A percentile compares a stretch with the other conserved stretches of the same genome.
Evolutionary conservation across 2,329 filamentous ascomycete species (phyloP).

Genomic region (Penicillium hesseltinei): DNA sequence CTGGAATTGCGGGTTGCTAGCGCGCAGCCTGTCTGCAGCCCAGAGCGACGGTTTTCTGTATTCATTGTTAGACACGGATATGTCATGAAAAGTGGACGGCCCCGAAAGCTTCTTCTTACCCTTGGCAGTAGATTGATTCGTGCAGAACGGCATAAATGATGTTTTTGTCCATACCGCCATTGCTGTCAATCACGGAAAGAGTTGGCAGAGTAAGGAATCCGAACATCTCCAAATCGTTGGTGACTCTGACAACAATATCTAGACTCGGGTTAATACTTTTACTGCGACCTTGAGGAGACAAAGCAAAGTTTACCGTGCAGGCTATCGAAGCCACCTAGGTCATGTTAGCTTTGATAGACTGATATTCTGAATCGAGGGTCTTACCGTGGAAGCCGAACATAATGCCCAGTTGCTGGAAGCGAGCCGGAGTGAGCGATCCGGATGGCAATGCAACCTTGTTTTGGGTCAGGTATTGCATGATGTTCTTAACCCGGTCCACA

Average conservation of each 20-base stretch:
- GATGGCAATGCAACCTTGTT: slow-evolving; percentile 66
- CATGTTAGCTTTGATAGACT: slow-evolving; percentile 12
- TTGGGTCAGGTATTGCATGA: slow-evolving; percentile 64
- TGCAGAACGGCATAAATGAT: slow-evolving; percentile 85
- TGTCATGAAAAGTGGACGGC: neutral
- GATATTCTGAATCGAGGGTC: slow-evolving; percentile 7
- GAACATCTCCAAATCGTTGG: slow-evolving; percentile 71
- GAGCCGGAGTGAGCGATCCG: slow-evolving; percentile 67
- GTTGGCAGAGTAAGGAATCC: slow-evolving; percentile 72
- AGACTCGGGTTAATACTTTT: slow-evolving; percentile 3
- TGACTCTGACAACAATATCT: slow-evolving; percentile 67
- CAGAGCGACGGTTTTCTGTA: slow-evolving; percentile 63
- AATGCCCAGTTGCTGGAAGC: slow-evolving; percentile 76
- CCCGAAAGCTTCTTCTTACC: slow-evolving; percentile 35
- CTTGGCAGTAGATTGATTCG: slow-evolving; percentile 81
- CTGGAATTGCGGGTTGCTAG: slow-evolving; percentile 47
- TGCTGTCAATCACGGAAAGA: slow-evolving; percentile 65
- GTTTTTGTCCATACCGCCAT: slow-evolving; percentile 68
- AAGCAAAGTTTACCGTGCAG: slow-evolving; percentile 58
- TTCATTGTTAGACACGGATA: slow-evolving; percentile 27
- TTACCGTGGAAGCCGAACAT: slow-evolving; percentile 71
- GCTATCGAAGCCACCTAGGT: slow-evolving; percentile 62
- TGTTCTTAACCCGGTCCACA: slow-evolving; percentile 61
- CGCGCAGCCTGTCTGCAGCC: slow-evolving; percentile 59
- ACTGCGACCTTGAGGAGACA: neutral